These are phyloP conservation scores for Candida ponderosae DNA, from an alignment of 805 yeast species.

Conservation along the genomic window DNA sequence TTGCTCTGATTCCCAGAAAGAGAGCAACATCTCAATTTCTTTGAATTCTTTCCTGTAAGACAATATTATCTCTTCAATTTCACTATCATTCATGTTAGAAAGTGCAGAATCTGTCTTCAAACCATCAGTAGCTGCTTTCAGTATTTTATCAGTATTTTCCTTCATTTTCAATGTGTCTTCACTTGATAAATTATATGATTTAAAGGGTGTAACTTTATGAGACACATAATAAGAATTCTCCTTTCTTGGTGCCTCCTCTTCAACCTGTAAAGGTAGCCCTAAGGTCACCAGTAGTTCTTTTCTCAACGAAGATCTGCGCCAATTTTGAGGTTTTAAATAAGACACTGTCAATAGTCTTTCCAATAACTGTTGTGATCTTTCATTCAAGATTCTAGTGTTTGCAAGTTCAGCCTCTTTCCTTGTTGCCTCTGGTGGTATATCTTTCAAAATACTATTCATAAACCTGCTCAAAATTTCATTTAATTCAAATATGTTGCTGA, in stretches of 20 bases:
- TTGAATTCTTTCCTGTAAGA: conserved; percentile 26
- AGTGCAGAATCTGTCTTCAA: conserved; percentile 24
- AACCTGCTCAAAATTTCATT: conserved; percentile 4
- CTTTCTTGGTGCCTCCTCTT: conserved; percentile 35
- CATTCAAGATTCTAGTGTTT: conserved; percentile 16
- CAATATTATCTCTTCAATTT: conserved; percentile 29
- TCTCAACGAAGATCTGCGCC: conserved; percentile 62
- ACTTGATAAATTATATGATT: conserved; percentile 21
- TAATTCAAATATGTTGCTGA: conserved; percentile 2
- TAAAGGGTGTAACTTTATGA: conserved; percentile 17
- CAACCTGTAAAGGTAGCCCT: conserved; percentile 69
- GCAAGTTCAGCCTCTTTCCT: conserved; percentile 2
- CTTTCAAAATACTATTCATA: conserved; percentile 7
- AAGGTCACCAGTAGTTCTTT: conserved; percentile 54
- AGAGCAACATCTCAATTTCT: conserved; percentile 29
- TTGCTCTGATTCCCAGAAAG: conserved; percentile 46
- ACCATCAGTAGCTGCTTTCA: conserved; percentile 14
- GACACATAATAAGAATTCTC: conserved; percentile 1
- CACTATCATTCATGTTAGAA: conserved; percentile 24
- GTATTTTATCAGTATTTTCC: conserved; percentile 11
- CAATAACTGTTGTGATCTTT: conserved; percentile 33
- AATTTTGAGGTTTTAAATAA: conserved; percentile 50
- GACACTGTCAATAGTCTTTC: conserved; percentile 40
- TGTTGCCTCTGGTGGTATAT: conserved; percentile 1
- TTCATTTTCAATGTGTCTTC: conserved; percentile 20